These are phyloP conservation scores for Brettanomyces sp. DNA, from an alignment of 805 yeast species.

Conservation along the genomic window DNA sequence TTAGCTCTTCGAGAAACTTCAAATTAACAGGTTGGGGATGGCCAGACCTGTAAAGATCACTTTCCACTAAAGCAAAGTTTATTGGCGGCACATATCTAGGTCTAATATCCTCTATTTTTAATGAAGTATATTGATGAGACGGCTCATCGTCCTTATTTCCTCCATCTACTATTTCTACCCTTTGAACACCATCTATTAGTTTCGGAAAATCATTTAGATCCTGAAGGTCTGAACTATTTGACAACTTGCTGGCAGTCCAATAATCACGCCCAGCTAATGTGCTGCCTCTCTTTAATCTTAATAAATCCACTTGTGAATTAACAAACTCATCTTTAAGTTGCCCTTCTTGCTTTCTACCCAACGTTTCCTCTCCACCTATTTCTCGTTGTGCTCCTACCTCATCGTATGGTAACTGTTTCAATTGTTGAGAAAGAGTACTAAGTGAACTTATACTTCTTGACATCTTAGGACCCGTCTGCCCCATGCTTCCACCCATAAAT, in stretches of 20 bases:
- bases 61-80: slow-evolving; percentile 82
- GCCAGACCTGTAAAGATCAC: slow-evolving; percentile 82
- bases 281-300: slow-evolving; percentile 1
- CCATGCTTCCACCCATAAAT: neutral
- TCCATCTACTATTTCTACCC: neutral
- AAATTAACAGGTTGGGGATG: slow-evolving; percentile 86
- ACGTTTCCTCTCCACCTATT: neutral
- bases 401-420: too few relatives aligned
- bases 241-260: neutral
- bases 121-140: slow-evolving; percentile 21
- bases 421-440: too few relatives aligned
- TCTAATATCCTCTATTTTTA: slow-evolving; percentile 21
- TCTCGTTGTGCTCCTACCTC: too few relatives aligned
- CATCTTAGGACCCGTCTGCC: neutral
- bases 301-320: slow-evolving; percentile 6
- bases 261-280: neutral
- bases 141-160: neutral
- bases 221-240: too few relatives aligned
- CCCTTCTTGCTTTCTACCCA: neutral
- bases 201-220: too few relatives aligned
- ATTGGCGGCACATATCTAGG: slow-evolving; percentile 73
- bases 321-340: slow-evolving; percentile 3
- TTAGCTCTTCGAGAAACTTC: slow-evolving; percentile 62
- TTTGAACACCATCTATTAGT: neutral
- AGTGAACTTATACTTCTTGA: too few relatives aligned